A percentile compares a stretch with the other conserved stretches of the same genome.
These are phyloP conservation scores for Phytopythium montanum DNA, from an alignment of 352 stramenopile species.

Conservation along the genomic window DNA sequence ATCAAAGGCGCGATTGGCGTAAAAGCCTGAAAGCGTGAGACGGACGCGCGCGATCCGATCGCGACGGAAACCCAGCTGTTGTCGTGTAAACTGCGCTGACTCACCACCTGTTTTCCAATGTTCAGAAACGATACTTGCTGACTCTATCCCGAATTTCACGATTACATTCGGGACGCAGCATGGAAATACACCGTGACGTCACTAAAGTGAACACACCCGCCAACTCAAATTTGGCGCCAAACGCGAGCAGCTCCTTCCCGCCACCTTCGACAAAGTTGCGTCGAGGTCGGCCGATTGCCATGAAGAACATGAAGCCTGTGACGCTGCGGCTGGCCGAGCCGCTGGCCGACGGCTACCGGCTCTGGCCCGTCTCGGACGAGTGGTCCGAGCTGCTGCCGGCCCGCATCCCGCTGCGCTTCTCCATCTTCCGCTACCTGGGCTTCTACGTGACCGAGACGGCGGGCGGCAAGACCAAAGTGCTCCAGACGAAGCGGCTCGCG, in stretches of 20 bases:
- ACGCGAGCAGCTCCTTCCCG: neutral
- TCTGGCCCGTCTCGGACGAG: slow-evolving; percentile 65
- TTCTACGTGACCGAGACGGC: slow-evolving; percentile 70
- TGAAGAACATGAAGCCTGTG: slow-evolving; percentile 77
- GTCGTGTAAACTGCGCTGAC: neutral
- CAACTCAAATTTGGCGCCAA: neutral
- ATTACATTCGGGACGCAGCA: too few species aligned
- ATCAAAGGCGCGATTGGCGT: neutral
- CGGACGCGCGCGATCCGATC: neutral
- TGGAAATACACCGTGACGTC: neutral
- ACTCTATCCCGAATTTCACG: neutral
- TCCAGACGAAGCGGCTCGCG: slow-evolving; percentile 46
- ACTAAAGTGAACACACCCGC: neutral
- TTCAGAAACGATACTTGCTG: neutral
- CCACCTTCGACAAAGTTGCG: too few species aligned
- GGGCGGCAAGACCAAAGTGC: slow-evolving; percentile 57
- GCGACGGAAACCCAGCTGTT: neutral
- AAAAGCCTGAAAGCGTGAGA: neutral
- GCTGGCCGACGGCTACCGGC: slow-evolving; percentile 51
- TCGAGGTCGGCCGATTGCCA: slow-evolving; percentile 7
- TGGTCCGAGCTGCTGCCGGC: slow-evolving; percentile 68
- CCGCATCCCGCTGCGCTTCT: slow-evolving; percentile 67
- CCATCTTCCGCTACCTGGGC: slow-evolving; percentile 71
- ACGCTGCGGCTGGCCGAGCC: slow-evolving; percentile 34
- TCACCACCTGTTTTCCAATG: neutral